Evolutionary conservation across 371 early-diverging fungal species (phyloP), one percentile per base, ranked within the genome.

Genomic region (Mucor velutinosus): DNA sequence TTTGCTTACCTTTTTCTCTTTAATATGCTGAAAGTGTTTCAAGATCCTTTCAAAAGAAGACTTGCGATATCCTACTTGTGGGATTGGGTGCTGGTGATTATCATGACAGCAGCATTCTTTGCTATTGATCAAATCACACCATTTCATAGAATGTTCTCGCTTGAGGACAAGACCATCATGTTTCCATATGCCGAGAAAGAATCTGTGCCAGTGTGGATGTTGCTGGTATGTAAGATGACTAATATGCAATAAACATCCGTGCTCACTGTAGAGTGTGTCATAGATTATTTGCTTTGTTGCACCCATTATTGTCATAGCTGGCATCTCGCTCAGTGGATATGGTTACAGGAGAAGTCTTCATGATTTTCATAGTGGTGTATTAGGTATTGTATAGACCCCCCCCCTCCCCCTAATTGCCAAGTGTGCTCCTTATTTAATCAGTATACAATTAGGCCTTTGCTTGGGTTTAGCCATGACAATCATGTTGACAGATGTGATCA

Each of bases 121-220:
- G 72, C 79, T 47, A 76, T 93, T 56, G 88, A 90, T 60, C 72
- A 72, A 29, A 70, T 92, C 23, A 73, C 84, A 19, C 93, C 94
- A 1, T 92, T 83, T 76, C 87, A 87, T 60, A 86, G 93, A 57
- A 76, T 83, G 61, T 92, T 94, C 74, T 90, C 90, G 15, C 76
- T 92, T 27, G 76, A 80, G 6, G 91, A 94, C 74, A 86, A 79
- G 39, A 83, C 87, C 11, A 89, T 94, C 56, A 82, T 83, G 75
- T 87, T 84, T 72, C 87, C 89, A 3, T 81, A 88, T 67, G 79
- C 87, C 58, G 82, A 79, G 27, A 70, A 88, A 33, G 90, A 90
- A 58, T 81, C 87, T 14, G 83, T 92, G 0, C 89, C 88, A 45
- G 78, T 83, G 60, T 86, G 88, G 77, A 75, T 83, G 14, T 73